These are phyloP conservation scores for Podospora bellae-mahoneyi DNA, from an alignment of 495 filamentous ascomycete genomes.

Conservation along the genomic window DNA sequence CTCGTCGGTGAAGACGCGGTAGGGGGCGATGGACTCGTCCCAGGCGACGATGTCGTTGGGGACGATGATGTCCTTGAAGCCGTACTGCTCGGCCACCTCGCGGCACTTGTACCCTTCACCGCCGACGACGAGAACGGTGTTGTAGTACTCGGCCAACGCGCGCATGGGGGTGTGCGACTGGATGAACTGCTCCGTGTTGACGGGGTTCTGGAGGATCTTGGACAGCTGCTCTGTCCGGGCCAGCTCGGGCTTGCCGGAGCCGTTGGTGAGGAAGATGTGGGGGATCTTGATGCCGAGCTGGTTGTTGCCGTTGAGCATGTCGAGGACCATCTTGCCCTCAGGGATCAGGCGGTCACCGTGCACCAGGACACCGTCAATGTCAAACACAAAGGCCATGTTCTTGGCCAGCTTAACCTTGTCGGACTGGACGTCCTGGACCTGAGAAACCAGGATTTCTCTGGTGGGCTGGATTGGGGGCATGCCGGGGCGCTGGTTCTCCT, in stretches of 20 bases:
- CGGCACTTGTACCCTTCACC: slow-evolving; percentile 64
- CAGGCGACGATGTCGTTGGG: slow-evolving; percentile 65
- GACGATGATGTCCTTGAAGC: slow-evolving; percentile 62
- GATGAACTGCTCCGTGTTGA: slow-evolving; percentile 64
- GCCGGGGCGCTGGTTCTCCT: slow-evolving; percentile 35
- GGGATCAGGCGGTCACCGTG: slow-evolving; percentile 63
- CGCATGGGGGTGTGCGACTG: slow-evolving; percentile 67
- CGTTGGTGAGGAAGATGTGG: slow-evolving; percentile 68
- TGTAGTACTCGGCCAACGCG: slow-evolving; percentile 63
- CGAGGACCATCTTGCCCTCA: slow-evolving; percentile 54
- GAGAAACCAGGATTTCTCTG: slow-evolving; percentile 66
- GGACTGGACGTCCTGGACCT: slow-evolving; percentile 67
- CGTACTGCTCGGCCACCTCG: slow-evolving; percentile 62
- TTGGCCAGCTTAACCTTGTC: slow-evolving; percentile 64
- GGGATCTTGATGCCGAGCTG: slow-evolving; percentile 68
- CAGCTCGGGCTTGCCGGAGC: slow-evolving; percentile 60
- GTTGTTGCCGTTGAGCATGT: slow-evolving; percentile 65
- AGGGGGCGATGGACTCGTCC: slow-evolving; percentile 60
- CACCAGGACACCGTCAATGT: slow-evolving; percentile 65
- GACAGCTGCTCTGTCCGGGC: slow-evolving; percentile 57
- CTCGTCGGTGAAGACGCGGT: slow-evolving; percentile 58
- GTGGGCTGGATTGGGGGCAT: slow-evolving; percentile 53
- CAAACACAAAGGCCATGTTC: slow-evolving; percentile 66
- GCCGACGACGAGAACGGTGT: slow-evolving; percentile 62
- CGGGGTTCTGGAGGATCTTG: slow-evolving; percentile 54